Conservation (phyloP, 2,329 filamentous ascomycete species). For the Sporothrix brunneoviolacea region DNA sequence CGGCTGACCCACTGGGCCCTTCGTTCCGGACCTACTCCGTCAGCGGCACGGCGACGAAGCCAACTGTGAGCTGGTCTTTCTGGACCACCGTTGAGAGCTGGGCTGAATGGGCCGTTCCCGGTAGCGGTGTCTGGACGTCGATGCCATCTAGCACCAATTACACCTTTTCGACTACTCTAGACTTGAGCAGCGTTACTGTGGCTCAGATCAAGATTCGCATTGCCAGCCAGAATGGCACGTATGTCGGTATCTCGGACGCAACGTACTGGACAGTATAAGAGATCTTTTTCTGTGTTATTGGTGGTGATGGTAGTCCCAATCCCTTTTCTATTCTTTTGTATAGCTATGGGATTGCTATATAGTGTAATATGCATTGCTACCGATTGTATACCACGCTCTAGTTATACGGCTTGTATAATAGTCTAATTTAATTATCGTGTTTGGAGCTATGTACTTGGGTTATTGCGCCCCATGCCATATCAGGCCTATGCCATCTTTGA, state of each 20-base stretch:
- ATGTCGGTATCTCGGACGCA: not conserved
- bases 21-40: slow-evolving; percentile 5
- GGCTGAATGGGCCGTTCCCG: slow-evolving; percentile 10
- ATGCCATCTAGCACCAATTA: slow-evolving; percentile 8
- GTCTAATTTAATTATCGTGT: too few species aligned
- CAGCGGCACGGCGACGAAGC: not conserved
- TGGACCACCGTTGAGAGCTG: slow-evolving; percentile 14
- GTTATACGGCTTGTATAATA: too few species aligned
- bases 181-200: slow-evolving; percentile 1
- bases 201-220: slow-evolving; percentile 12
- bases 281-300: too few species aligned
- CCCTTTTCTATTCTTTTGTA: too few species aligned
- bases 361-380: too few species aligned
- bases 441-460: too few species aligned
- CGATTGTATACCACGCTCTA: too few species aligned
- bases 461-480: too few species aligned
- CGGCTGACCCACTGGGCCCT: slow-evolving; percentile 6
- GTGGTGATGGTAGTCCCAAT: too few species aligned
- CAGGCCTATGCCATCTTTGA: too few species aligned
- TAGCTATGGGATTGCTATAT: too few species aligned
- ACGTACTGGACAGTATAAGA: slow-evolving; percentile 9
- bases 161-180: slow-evolving; percentile 9
- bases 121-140: slow-evolving; percentile 11
- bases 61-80: slow-evolving; percentile 12
- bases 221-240: slow-evolving; percentile 4